These are phyloP conservation scores for Stropharia rugosoannulata DNA, from an alignment of 768 basidiomycete genomes.

Conservation along the genomic window DNA sequence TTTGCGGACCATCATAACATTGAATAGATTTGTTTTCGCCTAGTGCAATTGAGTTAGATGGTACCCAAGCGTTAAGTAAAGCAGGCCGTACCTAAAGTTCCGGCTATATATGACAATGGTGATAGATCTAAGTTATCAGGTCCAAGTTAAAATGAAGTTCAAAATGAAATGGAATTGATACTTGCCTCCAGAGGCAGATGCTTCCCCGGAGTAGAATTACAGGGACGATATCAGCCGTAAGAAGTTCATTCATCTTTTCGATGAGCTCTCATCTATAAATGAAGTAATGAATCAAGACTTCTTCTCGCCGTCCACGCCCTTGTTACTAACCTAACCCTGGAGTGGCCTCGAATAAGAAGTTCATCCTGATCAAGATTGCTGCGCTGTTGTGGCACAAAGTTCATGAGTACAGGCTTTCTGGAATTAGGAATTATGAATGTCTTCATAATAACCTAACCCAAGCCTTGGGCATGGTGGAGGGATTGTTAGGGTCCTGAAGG, in stretches of 20 bases:
- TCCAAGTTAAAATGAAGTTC: conserved; percentile 2
- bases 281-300: neutral
- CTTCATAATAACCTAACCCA: conserved; percentile 65
- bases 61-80: neutral
- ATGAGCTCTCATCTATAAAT: conserved; percentile 63
- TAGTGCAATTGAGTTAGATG: conserved; percentile 7
- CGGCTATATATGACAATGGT: conserved; percentile 64
- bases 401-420: conserved; percentile 20
- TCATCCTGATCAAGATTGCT: conserved; percentile 77
- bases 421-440: conserved; percentile 37
- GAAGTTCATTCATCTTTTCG: conserved; percentile 63
- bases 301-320: neutral
- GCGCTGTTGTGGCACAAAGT: conserved; percentile 40
- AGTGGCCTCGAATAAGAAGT: conserved; percentile 80
- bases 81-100: conserved; percentile 46
- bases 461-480: conserved; percentile 78
- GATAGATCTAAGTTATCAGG: conserved; percentile 37
- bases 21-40: conserved; percentile 62
- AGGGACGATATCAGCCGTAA: conserved; percentile 63
- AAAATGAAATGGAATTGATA: conserved; percentile 3
- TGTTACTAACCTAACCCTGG: conserved; percentile 55
- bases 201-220: conserved; percentile 80
- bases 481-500: conserved; percentile 60
- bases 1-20: conserved; percentile 55
- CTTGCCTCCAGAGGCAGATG: conserved; percentile 78